Evolutionary conservation across 177 flowering plant species (phyloP), one percentile per base, ranked within the genome.

Genomic region (Vitis hybrid): DNA sequence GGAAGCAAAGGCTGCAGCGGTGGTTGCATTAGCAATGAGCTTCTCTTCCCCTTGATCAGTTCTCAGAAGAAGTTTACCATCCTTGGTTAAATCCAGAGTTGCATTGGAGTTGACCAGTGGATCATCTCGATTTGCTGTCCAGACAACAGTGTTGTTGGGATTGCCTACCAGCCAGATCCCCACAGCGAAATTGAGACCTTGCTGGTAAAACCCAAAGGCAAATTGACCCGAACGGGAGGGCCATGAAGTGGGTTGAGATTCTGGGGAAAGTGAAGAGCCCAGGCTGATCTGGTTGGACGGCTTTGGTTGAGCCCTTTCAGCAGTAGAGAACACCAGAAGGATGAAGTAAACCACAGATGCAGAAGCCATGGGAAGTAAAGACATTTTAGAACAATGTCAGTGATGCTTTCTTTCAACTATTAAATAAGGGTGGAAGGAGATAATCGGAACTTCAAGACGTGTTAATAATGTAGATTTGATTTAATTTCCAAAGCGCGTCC

Each of bases 231-330:
- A 31, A 4, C 1, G 52, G 7, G 62, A 67, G 22, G 12, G 61
- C 39, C 56, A 50, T 45, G 55, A 66, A 4, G 50, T 12, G 20
- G 66, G 33, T n/a, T 39, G 53, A 49, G 18, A 39, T 9, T 19
- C 31, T 29, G 81, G 71, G 26, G 68, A 68, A 16, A 78, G 73
- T 10, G 68, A 64, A 55, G 78, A 78, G 59, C 75, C 70, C 12
- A 50, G 12, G 51, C 14, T 65, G 55, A 78, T 75, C 51, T 3
- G 15, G 55, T 8, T 63, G 67, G 70, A 58, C 31, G 16, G 51
- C 18, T 51, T 60, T 64, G 26, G 70, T 55, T 48, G 65, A 22
- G 66, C 70, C 50, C 48, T 13, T 55, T 18, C 48, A 66, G 52
- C 39, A 4, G 2, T 2, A 52, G 16, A 14, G 16, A 29, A 26